Base-by-base conservation (phyloP, 345 rosid species). In the Lepidium sativum region DNA sequence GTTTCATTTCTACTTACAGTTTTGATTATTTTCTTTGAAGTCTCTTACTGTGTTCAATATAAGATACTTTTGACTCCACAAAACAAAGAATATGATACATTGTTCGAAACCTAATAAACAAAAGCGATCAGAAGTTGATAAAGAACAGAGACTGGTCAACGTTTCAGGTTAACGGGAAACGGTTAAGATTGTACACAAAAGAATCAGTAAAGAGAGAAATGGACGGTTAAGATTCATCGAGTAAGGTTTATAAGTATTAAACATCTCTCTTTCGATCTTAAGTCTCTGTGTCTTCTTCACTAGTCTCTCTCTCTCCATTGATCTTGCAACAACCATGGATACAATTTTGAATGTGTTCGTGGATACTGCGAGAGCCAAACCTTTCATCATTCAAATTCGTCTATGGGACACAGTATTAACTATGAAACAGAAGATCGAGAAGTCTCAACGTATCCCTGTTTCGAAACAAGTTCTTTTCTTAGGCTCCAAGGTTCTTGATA, bases 281-380 rank as follows among this genome's bases (percentile, higher is more conserved):
- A 20, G 21, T 20, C 21, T 20, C 21, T 20, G 21, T 20, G 1
- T 20, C 21, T 59, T 13, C 6, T 20, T 20, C 2, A 20, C 21
- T 20, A 27, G 12, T 42, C 25, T 23, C 4, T 42, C 25, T 23
- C 4, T 4, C 44, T 47, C 65, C 63, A 8, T 55, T 15, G 48
- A 55, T 43, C 35, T 55, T 44, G 18, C 34, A 47, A 45, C 45
- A 43, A 60, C 29, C 38, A 8, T 42, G 17, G 3, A 31, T 33
- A 2, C 5, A 43, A 3, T 20, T 20, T 20, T 20, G 21, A 2
- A 20, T 20, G 21, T 89, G 21, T 61, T 76, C 72, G 78, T 92
- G 27, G 56, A 75, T 31, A 74, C 56, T 80, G 11, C 18, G 13
- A 8, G 11, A 80, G 82, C 18, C 2, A 7, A 9, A 27, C 29